Conservation (phyloP, 1,139 yeast species). For the Martiniozyma asiatica region DNA sequence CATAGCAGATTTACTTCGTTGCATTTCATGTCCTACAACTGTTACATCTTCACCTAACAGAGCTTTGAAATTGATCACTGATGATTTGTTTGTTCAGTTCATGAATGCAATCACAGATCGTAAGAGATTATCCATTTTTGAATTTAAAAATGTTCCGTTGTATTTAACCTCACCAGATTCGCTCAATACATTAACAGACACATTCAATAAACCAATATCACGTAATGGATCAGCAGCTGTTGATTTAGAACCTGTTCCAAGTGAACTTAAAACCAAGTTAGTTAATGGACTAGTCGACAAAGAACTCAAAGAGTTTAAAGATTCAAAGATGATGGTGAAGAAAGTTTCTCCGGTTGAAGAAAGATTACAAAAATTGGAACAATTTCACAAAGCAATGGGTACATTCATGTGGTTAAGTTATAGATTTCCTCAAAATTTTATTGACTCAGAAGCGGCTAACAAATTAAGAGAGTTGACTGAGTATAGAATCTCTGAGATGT, state of each 20-base stretch:
- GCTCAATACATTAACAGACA: conserved; percentile 4
- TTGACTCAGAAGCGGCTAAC: conserved; percentile 64
- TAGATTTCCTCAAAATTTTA: conserved; percentile 71
- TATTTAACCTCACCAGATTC: conserved; percentile 22
- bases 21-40: conserved; percentile 51
- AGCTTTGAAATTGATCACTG: conserved; percentile 18
- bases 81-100: conserved; percentile 22
- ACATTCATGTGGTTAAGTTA: conserved; percentile 80
- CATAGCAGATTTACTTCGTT: conserved; percentile 40
- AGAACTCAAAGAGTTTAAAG: conserved; percentile 10
- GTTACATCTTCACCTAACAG: conserved; percentile 19
- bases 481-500: conserved; percentile 51
- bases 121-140: conserved; percentile 31
- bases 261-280: conserved; percentile 10
- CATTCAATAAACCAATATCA: conserved; percentile 12
- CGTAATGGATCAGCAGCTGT: conserved; percentile 10
- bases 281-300: conserved; percentile 8
- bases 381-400: conserved; percentile 54
- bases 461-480: conserved; percentile 59
- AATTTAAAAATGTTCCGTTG: conserved; percentile 28
- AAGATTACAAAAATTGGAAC: conserved; percentile 44
- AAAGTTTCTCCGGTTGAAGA: conserved; percentile 25
- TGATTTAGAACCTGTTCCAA: conserved; percentile 21
- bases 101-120: conserved; percentile 29
- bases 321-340: conserved; percentile 11